These are phyloP conservation scores for Schizophyllum amplum DNA, from an alignment of 1,284 basidiomycete species.

Conservation along the genomic window DNA sequence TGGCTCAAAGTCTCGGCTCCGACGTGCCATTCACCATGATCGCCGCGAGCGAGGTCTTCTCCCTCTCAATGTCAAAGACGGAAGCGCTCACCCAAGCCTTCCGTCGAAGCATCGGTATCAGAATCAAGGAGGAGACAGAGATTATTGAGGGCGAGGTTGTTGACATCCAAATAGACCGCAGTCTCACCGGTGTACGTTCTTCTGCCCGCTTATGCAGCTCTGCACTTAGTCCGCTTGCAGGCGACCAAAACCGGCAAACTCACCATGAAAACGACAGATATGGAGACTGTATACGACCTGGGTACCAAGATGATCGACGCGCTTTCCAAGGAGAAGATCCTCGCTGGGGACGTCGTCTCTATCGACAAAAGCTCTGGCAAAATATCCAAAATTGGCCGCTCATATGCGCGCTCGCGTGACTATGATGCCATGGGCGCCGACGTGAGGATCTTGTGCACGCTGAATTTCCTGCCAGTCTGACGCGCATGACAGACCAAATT, in stretches of 20 bases:
- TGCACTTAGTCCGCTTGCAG: slow-evolving; percentile 35
- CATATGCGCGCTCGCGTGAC: slow-evolving; percentile 92
- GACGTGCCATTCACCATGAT: slow-evolving; percentile 98
- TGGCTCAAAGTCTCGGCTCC: slow-evolving; percentile 90
- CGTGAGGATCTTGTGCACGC: slow-evolving; percentile 38
- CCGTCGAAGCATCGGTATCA: slow-evolving; percentile 89
- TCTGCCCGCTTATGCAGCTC: not conserved
- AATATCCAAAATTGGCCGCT: slow-evolving; percentile 92
- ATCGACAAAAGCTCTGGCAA: slow-evolving; percentile 99
- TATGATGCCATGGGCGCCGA: slow-evolving; percentile 99
- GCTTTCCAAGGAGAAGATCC: slow-evolving; percentile 92
- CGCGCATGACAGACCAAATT: slow-evolving; percentile 74
- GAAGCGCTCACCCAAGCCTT: slow-evolving; percentile 97
- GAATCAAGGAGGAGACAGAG: slow-evolving; percentile 97
- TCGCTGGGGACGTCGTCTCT: slow-evolving; percentile 92
- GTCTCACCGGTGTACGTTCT: slow-evolving; percentile 82
- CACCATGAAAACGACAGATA: slow-evolving; percentile 98
- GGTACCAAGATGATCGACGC: slow-evolving; percentile 99
- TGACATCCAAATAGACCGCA: slow-evolving; percentile 97
- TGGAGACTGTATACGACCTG: slow-evolving; percentile 99
- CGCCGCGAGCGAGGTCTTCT: slow-evolving; percentile 95
- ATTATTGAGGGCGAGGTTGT: slow-evolving; percentile 98
- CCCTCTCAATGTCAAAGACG: slow-evolving; percentile 96
- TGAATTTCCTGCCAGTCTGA: not conserved
- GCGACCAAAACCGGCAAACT: slow-evolving; percentile 97